Conservation (phyloP, 768 basidiomycete species). For the Podaxis sp. region DNA sequence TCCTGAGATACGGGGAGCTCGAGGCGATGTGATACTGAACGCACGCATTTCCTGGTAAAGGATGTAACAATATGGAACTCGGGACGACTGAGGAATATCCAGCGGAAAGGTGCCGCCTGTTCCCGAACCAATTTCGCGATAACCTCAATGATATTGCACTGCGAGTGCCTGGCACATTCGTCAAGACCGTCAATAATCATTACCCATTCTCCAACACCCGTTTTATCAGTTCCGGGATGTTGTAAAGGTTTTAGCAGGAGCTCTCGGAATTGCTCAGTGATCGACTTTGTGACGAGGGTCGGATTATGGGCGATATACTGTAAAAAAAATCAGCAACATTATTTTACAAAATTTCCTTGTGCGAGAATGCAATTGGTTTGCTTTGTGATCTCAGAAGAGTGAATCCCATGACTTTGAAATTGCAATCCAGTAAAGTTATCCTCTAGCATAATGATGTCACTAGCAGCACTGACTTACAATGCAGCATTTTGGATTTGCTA, state of each 20-base stretch:
- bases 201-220: neutral
- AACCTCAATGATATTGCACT: neutral
- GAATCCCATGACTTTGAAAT: too few species aligned
- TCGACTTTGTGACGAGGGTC: neutral
- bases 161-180: neutral
- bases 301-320: neutral
- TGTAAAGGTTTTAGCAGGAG: neutral
- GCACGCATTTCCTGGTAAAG: neutral
- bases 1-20: constrained; percentile 7
- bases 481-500: too few species aligned
- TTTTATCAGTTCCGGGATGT: neutral
- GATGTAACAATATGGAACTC: neutral
- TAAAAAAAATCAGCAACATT: too few species aligned
- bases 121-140: neutral
- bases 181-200: neutral
- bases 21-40: neutral
- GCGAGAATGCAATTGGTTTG: too few species aligned
- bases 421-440: too few species aligned
- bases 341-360: too few species aligned
- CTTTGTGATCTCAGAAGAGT: too few species aligned
- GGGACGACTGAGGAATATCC: neutral
- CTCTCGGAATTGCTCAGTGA: neutral
- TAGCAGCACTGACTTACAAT: too few species aligned
- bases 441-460: too few species aligned
- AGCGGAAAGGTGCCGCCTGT: neutral